Evolutionary conservation across 2,329 filamentous ascomycete species (phyloP).

Genomic region (Talaromyces sp.): DNA sequence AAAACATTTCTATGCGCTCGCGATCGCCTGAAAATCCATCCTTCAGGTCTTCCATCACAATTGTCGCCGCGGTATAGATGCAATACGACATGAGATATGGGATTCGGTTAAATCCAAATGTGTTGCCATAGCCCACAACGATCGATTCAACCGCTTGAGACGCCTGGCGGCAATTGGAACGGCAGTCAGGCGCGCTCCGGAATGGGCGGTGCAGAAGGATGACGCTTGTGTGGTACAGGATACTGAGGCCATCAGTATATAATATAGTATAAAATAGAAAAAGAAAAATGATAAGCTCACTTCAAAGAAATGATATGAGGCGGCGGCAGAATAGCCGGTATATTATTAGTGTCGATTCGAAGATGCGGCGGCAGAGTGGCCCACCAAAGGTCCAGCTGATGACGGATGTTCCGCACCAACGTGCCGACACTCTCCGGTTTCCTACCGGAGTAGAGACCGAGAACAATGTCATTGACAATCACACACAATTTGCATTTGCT

Average conservation of each 20-base stretch:
- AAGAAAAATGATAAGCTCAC: conserved; percentile 13
- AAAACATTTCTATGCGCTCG: background rate
- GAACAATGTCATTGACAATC: conserved; percentile 40
- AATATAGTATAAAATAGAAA: background rate
- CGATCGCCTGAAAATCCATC: background rate
- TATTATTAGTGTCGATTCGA: background rate
- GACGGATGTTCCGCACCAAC: background rate
- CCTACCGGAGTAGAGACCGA: conserved; percentile 30
- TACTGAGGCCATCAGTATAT: background rate
- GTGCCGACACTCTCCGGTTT: background rate
- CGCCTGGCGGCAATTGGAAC: background rate
- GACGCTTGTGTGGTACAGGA: background rate
- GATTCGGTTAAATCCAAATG: background rate
- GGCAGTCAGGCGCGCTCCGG: background rate
- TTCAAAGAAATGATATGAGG: conserved; percentile 23
- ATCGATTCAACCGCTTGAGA: background rate
- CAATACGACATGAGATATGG: background rate
- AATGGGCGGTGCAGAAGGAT: background rate
- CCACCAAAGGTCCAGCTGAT: background rate
- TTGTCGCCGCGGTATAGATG: background rate
- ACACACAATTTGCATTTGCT: conserved; percentile 34
- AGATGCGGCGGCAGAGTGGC: background rate
- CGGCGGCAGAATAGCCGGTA: background rate
- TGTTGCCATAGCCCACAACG: background rate
- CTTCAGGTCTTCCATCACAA: background rate